These are phyloP conservation scores for Cylindricascospora bacillispora DNA, from an alignment of 1,139 yeast species.

Conservation along the genomic window DNA sequence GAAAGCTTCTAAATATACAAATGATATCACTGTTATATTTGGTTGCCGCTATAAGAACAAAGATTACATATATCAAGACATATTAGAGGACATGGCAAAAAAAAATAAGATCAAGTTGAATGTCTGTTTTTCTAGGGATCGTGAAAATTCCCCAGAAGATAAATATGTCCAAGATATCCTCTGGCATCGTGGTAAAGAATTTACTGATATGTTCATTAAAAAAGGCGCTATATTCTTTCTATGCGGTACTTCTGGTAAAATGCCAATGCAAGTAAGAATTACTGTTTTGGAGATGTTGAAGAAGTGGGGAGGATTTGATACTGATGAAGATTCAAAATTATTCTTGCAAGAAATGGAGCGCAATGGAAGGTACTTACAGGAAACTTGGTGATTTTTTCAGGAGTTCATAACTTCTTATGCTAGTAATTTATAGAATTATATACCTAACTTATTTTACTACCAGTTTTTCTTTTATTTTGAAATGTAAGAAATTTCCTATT, in stretches of 20 bases:
- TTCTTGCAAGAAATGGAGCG: constrained; percentile 52
- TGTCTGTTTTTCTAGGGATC: constrained; percentile 55
- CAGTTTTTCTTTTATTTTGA: too few species aligned
- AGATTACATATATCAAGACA: constrained; percentile 54
- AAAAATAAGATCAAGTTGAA: constrained; percentile 31
- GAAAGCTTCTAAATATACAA: constrained; percentile 12
- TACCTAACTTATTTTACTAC: too few species aligned
- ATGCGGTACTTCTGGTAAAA: constrained; percentile 88
- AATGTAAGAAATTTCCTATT: too few species aligned
- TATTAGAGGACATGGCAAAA: constrained; percentile 34
- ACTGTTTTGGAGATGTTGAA: constrained; percentile 54
- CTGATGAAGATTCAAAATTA: constrained; percentile 36
- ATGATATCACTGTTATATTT: constrained; percentile 41
- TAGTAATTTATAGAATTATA: too few species aligned
- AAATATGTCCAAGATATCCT: constrained; percentile 68
- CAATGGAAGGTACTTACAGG: constrained; percentile 64
- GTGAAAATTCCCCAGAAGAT: constrained; percentile 26
- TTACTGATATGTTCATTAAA: constrained; percentile 43
- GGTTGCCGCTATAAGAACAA: constrained; percentile 62
- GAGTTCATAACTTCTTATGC: too few species aligned
- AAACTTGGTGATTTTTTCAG: constrained; percentile 79
- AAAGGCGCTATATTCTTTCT: constrained; percentile 51
- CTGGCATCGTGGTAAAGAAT: constrained; percentile 34
- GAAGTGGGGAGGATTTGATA: constrained; percentile 28
- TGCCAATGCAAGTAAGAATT: constrained; percentile 83